Base-by-base conservation (phyloP, 2,329 filamentous ascomycete species). In the Cercospora beticola region DNA sequence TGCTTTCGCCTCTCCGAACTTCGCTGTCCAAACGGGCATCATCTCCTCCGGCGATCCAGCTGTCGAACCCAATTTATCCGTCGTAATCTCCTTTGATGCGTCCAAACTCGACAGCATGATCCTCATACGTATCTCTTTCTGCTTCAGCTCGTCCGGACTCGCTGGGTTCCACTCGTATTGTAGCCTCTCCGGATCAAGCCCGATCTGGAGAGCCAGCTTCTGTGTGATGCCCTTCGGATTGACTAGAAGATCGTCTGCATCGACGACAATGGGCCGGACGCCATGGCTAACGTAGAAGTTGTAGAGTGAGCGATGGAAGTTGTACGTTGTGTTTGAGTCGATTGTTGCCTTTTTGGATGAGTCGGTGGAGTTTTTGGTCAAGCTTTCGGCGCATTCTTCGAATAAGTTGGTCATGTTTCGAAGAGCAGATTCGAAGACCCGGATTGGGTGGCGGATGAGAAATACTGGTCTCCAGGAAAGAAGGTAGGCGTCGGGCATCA, bases 221-320 rank as follows among this genome's bases (percentile, higher is more conserved):
- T 66, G 56, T n/a, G 58, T 62, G 10, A 66, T 28, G 8, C 57
- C 28, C 7, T 56, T 40, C 0, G 64, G 54, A 10, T 60, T 49
- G 26, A 66, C 57, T 7, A 66, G 23, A 21, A 66, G 9, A 56
- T 66, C 64, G 40, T 66, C 64, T 7, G 64, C 64, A 9, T 66
- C 64, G 6, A 66, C 14, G 12, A 66, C 33, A 28, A 66, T 57
- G 5, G 64, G 64, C 5, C 46, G 31, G 2, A 66, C 52, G 12
- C 64, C 64, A 2, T 58, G 57, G 52, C 56, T 61, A 9, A 54
- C 30, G 57, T 66, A 66, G 40, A 61, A 66, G n/a, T 66, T 40
- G 64, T 66, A 66, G 21, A 66, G 49, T 14, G 46, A 61, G 26
- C 57, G 56, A 3, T 46, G 58, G 21, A 59, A 66, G n/a, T 31